Evolutionary conservation across 345 rosid genomes (phyloP).

Genomic region (Conringia planisiliqua): DNA sequence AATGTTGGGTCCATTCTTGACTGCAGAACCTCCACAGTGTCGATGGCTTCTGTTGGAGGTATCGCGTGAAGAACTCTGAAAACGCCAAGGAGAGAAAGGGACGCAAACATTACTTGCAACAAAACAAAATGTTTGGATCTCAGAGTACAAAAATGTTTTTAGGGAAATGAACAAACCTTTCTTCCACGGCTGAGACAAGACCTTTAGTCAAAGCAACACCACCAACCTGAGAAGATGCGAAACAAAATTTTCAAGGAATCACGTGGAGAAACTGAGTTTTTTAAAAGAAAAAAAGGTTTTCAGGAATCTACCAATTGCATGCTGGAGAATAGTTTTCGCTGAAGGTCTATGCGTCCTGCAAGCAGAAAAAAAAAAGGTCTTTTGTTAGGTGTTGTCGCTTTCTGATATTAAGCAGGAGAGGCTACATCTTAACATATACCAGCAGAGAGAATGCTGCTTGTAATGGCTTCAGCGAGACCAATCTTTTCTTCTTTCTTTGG

Average conservation of each 20-base stretch:
- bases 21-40: slow-evolving; percentile 60
- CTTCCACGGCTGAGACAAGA: slow-evolving; percentile 68
- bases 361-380: background rate
- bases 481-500: slow-evolving; percentile 94
- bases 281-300: background rate
- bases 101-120: slow-evolving; percentile 2
- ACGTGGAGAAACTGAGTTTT: background rate
- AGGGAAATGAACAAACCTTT: slow-evolving; percentile 50
- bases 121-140: background rate
- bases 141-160: background rate
- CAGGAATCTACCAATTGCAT: slow-evolving; percentile 67
- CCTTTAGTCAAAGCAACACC: slow-evolving; percentile 88
- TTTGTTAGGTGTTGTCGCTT: background rate
- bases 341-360: slow-evolving; percentile 88
- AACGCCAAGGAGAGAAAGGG: background rate
- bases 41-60: slow-evolving; percentile 79
- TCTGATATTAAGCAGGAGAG: background rate
- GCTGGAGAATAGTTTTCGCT: slow-evolving; percentile 80
- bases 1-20: slow-evolving; percentile 67
- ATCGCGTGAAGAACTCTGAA: slow-evolving; percentile 81
- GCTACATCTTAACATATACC: slow-evolving; percentile 44
- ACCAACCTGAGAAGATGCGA: slow-evolving; percentile 56
- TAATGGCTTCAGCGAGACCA: slow-evolving; percentile 93
- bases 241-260: background rate
- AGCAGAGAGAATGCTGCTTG: slow-evolving; percentile 77